Percentiles rank a stretch among this genome's conserved stretches.
These are phyloP conservation scores for Xylariomycetidae sp. DNA, from an alignment of 2,329 filamentous ascomycete genomes.

Conservation along the genomic window DNA sequence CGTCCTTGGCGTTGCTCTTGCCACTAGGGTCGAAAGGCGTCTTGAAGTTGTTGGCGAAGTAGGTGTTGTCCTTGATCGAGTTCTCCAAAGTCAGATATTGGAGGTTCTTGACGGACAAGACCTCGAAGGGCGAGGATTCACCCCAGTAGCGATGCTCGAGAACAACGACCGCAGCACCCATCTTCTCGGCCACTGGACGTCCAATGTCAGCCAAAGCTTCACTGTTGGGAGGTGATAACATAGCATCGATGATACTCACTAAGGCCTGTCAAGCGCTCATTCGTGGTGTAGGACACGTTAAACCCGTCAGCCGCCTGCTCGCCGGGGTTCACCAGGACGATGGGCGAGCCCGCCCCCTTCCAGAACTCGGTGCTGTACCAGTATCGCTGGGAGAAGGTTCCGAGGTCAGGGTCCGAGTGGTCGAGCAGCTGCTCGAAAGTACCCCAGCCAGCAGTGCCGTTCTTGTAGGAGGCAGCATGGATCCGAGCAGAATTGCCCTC, in stretches of 20 bases:
- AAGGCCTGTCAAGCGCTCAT: conserved; percentile 30
- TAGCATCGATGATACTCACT: too few relatives aligned
- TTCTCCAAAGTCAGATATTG: conserved; percentile 35
- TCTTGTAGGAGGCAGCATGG: conserved; percentile 5
- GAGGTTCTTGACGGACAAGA: conserved; percentile 31
- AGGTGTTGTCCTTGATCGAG: conserved; percentile 33
- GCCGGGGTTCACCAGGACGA: conserved; percentile 35
- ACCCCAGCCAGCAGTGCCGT: conserved; percentile 19
- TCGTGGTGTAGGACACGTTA: conserved; percentile 36
- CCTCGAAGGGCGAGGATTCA: conserved; percentile 30
- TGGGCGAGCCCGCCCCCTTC: conserved; percentile 33
- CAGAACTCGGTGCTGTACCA: conserved; percentile 36
- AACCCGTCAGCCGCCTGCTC: conserved; percentile 30
- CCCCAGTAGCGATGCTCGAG: conserved; percentile 40
- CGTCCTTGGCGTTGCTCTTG: conserved; percentile 38
- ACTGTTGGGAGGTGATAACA: too few relatives aligned
- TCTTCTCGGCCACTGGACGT: conserved; percentile 33
- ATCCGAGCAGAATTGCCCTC: conserved; percentile 16
- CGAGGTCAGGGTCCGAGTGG: conserved; percentile 32
- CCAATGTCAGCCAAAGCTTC: too few relatives aligned
- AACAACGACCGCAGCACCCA: conserved; percentile 34
- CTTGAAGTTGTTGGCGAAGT: conserved; percentile 36
- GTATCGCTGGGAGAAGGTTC: conserved; percentile 36
- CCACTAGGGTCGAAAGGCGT: conserved; percentile 44
- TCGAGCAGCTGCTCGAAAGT: conserved; percentile 36